phyloP scores from a whole-genome alignment of 23 red algal genomes.

The Gracilaria caudata region DNA sequence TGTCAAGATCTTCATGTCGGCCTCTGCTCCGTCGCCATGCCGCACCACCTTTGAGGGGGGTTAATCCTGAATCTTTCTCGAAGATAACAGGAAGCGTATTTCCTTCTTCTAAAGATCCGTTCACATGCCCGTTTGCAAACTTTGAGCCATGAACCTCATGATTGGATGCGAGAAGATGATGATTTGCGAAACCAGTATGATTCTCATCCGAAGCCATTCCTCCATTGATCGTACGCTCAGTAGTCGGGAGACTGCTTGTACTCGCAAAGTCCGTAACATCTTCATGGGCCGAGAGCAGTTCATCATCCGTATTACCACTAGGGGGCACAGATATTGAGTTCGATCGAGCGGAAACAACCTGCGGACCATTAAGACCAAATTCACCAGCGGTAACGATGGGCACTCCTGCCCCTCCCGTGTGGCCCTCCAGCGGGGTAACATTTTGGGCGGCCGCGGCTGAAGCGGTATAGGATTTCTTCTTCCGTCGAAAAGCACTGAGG shows the following conservation, averaged over 20 bases:
- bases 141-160: background rate
- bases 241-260: conserved; percentile 28
- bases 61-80: conserved; percentile 37
- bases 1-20: conserved; percentile 47
- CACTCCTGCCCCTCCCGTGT: background rate
- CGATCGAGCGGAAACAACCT: background rate
- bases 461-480: conserved; percentile 26
- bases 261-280: conserved; percentile 39
- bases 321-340: background rate
- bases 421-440: background rate
- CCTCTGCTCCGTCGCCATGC: conserved; percentile 42
- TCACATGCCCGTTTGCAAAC: conserved; percentile 2
- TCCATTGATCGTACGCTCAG: background rate
- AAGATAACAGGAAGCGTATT: conserved; percentile 29
- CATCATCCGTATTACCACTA: background rate
- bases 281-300: background rate
- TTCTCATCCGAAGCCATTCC: conserved; percentile 6
- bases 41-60: conserved; percentile 33
- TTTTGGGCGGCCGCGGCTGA: background rate
- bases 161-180: background rate
- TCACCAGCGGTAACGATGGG: conserved; percentile 28
- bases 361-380: conserved; percentile 33
- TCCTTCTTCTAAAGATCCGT: conserved; percentile 18
- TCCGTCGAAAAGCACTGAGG: conserved; percentile 40
- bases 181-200: background rate